Evolutionary conservation across 805 yeast genomes (phyloP).

Genomic region (Jamesozyma lodderae): DNA sequence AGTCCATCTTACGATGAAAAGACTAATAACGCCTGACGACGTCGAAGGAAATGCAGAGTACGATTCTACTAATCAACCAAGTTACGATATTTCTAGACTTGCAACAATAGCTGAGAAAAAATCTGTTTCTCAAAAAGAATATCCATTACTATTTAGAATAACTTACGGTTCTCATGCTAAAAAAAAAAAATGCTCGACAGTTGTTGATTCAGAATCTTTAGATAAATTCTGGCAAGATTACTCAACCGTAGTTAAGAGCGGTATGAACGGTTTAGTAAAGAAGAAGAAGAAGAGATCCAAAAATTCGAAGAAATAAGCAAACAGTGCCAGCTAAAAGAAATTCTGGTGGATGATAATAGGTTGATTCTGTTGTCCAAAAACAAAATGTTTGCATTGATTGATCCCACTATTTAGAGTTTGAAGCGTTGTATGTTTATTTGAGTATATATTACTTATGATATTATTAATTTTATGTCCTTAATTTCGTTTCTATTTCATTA

Average conservation of each 20-base stretch:
- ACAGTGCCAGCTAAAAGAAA: no score
- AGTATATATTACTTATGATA: background rate
- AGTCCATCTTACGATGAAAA: conserved; percentile 23
- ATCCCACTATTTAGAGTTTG: no score
- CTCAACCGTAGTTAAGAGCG: conserved; percentile 56
- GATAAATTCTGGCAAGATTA: conserved; percentile 74
- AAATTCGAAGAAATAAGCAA: conserved; percentile 4
- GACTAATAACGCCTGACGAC: conserved; percentile 22
- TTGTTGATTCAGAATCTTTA: conserved; percentile 51
- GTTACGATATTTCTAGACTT: conserved; percentile 24
- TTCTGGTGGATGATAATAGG: no score
- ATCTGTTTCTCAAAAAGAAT: conserved; percentile 31
- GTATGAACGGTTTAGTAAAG: conserved; percentile 68
- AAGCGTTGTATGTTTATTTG: background rate
- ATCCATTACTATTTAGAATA: conserved; percentile 61
- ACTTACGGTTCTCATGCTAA: conserved; percentile 22
- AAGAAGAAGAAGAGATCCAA: conserved; percentile 65
- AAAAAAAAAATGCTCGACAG: conserved; percentile 61
- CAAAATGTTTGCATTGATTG: no score
- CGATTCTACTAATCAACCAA: conserved; percentile 39
- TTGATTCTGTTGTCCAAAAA: no score
- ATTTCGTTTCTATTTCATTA: background rate
- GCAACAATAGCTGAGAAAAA: conserved; percentile 10
- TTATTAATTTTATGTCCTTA: background rate
- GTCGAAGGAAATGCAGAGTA: conserved; percentile 36